A percentile compares a stretch with the other conserved stretches of the same genome.
phyloP scores from a whole-genome alignment of 176 grass and related monocot genomes.

The Guadua angustifolia region DNA sequence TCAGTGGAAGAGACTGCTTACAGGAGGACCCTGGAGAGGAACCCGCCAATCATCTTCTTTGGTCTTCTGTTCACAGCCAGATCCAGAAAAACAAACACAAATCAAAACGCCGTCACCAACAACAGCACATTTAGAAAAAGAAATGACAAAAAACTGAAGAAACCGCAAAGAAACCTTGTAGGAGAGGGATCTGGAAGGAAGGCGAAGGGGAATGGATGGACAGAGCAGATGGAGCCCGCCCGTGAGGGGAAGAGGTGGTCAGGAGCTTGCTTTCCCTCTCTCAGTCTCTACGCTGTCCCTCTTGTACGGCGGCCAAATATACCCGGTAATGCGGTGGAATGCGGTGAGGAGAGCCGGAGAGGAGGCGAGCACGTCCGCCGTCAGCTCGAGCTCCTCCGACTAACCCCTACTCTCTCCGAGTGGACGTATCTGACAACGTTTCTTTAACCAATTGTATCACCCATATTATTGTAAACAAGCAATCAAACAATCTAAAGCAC shows the following conservation, averaged over 20 bases:
- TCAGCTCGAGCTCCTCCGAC: constrained; percentile 33
- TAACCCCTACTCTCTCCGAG: not conserved
- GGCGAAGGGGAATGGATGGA: not conserved
- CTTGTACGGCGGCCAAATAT: constrained; percentile 45
- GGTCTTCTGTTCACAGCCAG: constrained; percentile 42
- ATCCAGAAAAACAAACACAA: constrained; percentile 43
- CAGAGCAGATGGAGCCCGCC: constrained; percentile 31
- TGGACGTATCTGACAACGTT: too few species aligned
- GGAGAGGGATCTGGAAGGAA: constrained; percentile 47
- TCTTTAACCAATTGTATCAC: too few species aligned
- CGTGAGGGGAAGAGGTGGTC: constrained; percentile 29
- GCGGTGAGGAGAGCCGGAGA: constrained; percentile 9
- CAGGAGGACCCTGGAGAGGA: constrained; percentile 79
- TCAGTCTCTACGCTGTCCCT: constrained; percentile 7
- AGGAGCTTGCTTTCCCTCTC: constrained; percentile 25
- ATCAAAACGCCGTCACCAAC: constrained; percentile 30
- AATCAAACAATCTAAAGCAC: too few species aligned
- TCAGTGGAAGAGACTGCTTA: constrained; percentile 48
- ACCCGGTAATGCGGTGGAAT: constrained; percentile 50
- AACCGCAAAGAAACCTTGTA: constrained; percentile 1
- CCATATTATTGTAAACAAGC: too few species aligned
- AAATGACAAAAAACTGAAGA: not conserved
- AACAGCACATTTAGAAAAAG: constrained; percentile 19
- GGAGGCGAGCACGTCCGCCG: constrained; percentile 62
- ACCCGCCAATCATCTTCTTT: constrained; percentile 76